phyloP scores from a whole-genome alignment of 2,329 filamentous ascomycete genomes.

The Rhinocladiella mackenziei region DNA sequence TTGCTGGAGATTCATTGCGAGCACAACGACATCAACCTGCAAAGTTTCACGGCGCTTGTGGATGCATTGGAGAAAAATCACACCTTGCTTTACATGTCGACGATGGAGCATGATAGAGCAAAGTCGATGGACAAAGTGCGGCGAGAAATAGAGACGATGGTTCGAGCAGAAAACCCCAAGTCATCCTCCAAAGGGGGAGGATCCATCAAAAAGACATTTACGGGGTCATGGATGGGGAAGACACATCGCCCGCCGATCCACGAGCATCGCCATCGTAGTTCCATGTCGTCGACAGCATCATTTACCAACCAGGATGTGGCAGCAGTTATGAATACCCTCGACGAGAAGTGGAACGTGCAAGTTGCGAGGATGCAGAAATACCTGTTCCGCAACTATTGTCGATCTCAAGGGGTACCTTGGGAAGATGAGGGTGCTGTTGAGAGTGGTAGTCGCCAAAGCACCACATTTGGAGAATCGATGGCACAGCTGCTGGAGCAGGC shows the following conservation, averaged over 20 bases:
- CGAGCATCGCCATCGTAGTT: conserved; percentile 22
- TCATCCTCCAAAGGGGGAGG: conserved; percentile 38
- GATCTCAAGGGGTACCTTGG: conserved; percentile 35
- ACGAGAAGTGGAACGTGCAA: conserved; percentile 46
- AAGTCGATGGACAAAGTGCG: conserved; percentile 59
- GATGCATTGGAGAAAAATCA: conserved; percentile 65
- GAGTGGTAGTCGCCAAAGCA: conserved; percentile 8
- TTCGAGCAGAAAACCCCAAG: conserved; percentile 32
- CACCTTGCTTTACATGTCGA: conserved; percentile 58
- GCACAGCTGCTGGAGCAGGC: conserved; percentile 25
- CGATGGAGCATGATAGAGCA: conserved; percentile 59
- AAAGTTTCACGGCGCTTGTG: conserved; percentile 61
- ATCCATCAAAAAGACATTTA: conserved; percentile 43
- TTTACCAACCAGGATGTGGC: conserved; percentile 40
- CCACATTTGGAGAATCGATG: conserved; percentile 19
- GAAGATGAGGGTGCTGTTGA: conserved; percentile 15
- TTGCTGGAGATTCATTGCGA: conserved; percentile 66
- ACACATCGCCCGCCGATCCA: conserved; percentile 21
- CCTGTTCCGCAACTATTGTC: conserved; percentile 45
- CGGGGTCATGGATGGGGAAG: conserved; percentile 38
- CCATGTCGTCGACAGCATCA: conserved; percentile 14
- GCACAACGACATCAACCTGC: conserved; percentile 62
- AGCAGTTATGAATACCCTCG: conserved; percentile 40
- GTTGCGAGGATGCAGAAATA: conserved; percentile 42
- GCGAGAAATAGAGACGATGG: conserved; percentile 52